Base-by-base conservation (phyloP, 2,329 filamentous ascomycete genomes). In the Venturiaceae sp. region DNA sequence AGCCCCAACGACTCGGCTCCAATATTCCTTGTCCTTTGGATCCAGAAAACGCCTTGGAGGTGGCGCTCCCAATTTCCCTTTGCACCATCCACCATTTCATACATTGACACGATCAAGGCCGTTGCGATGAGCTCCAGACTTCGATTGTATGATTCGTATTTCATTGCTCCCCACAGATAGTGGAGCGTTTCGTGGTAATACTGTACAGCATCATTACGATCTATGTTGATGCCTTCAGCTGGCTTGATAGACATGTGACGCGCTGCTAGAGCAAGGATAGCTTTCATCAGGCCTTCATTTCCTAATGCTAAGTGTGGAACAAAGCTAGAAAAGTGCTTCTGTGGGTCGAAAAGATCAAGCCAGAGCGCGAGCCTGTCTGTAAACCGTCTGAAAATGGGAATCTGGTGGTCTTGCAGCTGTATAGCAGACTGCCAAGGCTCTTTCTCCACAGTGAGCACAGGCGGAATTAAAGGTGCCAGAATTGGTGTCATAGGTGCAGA, bases 41-140 rank as follows among this genome's bases (percentile, higher is more conserved):
- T 85, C 80, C 83, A 85, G 62, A 85, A 86, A 0, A 85, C 81
- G 0, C 83, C 83, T 64, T 84, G 81, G 0, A 86, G 71, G 64
- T 86, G 83, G 2, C 81, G 72, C 61, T 85, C 80, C 83, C 83
- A 86, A 47, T 75, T 77, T 67, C 79, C 67, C 19, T 77, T 75
- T 5, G 77, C 77, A 3, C 77, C 79, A 56, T 83, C 80, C n/a
- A 85, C 77, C 83, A 86, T 86, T 67, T 86, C 83, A 62, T 85
- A 86, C 0, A 81, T 82, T 13, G 80, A 83, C 32, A 86, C 80
- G 16, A 85, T 74, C 0, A 85, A 70, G 0, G 81, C 78, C 0
- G 82, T 86, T 0, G 80, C 78, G 30, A 84, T 74, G 0, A 86
- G 71, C 64, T 86, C 83, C 13, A 75, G 74, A 30, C 79, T 83